phyloP scores from a whole-genome alignment of 495 filamentous ascomycete genomes.

The Xylaria grammica region DNA sequence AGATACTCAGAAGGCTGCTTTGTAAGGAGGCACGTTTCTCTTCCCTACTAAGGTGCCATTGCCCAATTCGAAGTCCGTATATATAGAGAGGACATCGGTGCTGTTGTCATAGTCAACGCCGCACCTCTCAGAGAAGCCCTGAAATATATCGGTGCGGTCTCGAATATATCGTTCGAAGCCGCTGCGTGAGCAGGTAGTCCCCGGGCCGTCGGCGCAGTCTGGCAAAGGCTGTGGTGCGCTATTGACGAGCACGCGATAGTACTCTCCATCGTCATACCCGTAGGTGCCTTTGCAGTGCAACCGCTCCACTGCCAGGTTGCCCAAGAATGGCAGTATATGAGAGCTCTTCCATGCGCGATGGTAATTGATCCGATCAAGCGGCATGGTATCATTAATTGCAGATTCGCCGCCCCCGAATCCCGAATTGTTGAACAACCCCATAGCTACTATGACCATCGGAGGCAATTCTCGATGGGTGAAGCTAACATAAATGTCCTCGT shows the following conservation, averaged over 20 bases:
- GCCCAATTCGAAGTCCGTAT: slow-evolving; percentile 37
- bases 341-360: slow-evolving; percentile 53
- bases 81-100: slow-evolving; percentile 42
- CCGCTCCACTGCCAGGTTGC: slow-evolving; percentile 50
- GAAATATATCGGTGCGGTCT: slow-evolving; percentile 37
- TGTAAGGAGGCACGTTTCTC: slow-evolving; percentile 18
- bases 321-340: slow-evolving; percentile 49
- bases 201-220: slow-evolving; percentile 41
- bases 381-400: slow-evolving; percentile 54
- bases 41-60: slow-evolving; percentile 45
- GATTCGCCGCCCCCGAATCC: slow-evolving; percentile 45
- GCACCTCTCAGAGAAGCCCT: slow-evolving; percentile 41
- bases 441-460: slow-evolving; percentile 52
- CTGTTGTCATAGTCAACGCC: slow-evolving; percentile 40
- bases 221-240: slow-evolving; percentile 42
- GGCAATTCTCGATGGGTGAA: slow-evolving; percentile 59
- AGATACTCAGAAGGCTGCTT: slow-evolving; percentile 5
- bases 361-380: slow-evolving; percentile 51
- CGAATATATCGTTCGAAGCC: slow-evolving; percentile 39
- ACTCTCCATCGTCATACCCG: slow-evolving; percentile 42
- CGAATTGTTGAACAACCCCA: slow-evolving; percentile 58
- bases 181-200: slow-evolving; percentile 40
- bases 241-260: slow-evolving; percentile 45
- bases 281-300: slow-evolving; percentile 44
- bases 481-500: slow-evolving; percentile 52